Evolutionary conservation across 805 yeast species (phyloP), one percentile per base, ranked within the genome.

Genomic region (Saturnispora silvae): DNA sequence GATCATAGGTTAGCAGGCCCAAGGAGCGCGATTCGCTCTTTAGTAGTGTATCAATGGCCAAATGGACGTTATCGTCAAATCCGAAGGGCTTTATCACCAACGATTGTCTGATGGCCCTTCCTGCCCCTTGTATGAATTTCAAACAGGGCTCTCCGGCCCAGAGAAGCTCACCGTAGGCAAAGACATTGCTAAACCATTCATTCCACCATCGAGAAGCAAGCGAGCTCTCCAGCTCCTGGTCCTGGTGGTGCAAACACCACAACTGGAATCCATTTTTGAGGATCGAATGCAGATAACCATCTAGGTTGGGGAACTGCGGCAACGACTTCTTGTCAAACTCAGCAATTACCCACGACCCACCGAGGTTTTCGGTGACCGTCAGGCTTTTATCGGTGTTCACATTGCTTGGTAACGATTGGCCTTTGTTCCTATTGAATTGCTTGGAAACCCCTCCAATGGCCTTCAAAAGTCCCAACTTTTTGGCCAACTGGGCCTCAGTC

Each of bases 361-460:
- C 40, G 24, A 28, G 10, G 4, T 19, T 24, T 3, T 59, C 54
- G 13, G 53, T 45, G 9, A 63, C 45, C 2, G 57, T 52, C 11
- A 66, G 37, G 3, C 62, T 45, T 28, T 49, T 47, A 34, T 50
- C 54, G 4, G 68, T 60, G 22, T 61, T 64, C 14, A 63, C 48
- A 33, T 43, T 32, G 4, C 23, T 35, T 5, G 41, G 17, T 7
- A 18, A 25, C 8, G 33, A 35, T 9, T n/a, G 10, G 16, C 33
- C 17, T 3, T 20, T 25, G 6, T 20, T 9, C 9, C 25, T 20
- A 17, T 45, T 28, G 28, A 57, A 57, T 24, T 49, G 50, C 9
- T 30, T 34, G 4, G 60, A 41, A 28, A 57, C 46, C n/a, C 45
- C 53, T 15, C 34, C 37, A 9, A 57, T 42, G 5, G 60, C 61